Percentiles rank a stretch among this genome's conserved stretches.
phyloP scores from a whole-genome alignment of 371 early-diverging fungal genomes.

The Choanephora cucurbitarum region DNA sequence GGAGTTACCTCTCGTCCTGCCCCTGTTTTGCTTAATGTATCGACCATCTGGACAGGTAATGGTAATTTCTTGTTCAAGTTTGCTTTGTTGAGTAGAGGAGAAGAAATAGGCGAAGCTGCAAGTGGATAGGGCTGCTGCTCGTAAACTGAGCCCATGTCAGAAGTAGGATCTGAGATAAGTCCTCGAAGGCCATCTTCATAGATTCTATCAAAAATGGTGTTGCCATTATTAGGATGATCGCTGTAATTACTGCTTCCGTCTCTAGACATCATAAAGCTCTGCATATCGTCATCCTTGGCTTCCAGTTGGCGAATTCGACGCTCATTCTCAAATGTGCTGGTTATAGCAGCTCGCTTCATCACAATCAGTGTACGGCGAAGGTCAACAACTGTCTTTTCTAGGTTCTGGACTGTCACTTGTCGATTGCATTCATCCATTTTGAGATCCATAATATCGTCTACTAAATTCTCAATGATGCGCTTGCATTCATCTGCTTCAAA shows the following conservation, averaged over 20 bases:
- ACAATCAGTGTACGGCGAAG: conserved; percentile 74
- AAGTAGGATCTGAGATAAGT: conserved; percentile 31
- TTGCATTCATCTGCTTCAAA: conserved; percentile 72
- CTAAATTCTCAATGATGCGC: conserved; percentile 67
- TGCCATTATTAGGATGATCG: conserved; percentile 33
- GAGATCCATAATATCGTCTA: conserved; percentile 77
- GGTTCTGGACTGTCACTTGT: conserved; percentile 60
- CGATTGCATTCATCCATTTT: conserved; percentile 66
- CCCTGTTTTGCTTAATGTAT: neutral
- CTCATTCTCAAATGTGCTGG: conserved; percentile 79
- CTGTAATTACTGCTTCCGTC: no score
- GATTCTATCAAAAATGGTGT: conserved; percentile 63
- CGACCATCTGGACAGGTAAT: neutral
- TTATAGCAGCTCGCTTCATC: conserved; percentile 80
- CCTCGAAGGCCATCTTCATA: conserved; percentile 62
- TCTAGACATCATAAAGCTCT: neutral
- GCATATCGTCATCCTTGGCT: conserved; percentile 24
- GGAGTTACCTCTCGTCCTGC: conserved; percentile 26
- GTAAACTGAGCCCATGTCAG: conserved; percentile 26
- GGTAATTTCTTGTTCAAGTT: conserved; percentile 8
- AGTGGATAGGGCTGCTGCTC: neutral
- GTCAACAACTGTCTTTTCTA: conserved; percentile 74
- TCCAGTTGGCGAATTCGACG: conserved; percentile 72
- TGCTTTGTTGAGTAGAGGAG: conserved; percentile 8
- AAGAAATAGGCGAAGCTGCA: neutral